Base-by-base conservation (phyloP, 768 basidiomycete genomes). In the Russula ochroleuca region DNA sequence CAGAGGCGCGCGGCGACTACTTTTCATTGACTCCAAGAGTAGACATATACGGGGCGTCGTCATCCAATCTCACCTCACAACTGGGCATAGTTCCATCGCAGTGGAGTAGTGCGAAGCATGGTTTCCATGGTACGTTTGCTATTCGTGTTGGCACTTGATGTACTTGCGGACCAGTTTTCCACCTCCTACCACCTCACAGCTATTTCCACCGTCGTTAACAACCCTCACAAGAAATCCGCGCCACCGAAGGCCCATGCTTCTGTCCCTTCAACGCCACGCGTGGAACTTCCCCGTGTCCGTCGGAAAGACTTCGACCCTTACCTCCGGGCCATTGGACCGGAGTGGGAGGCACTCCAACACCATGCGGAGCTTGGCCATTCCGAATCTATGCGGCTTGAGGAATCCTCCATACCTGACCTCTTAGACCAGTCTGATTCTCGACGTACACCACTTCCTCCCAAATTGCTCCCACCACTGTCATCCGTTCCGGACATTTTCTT, bases 141-240 rank as follows among this genome's bases (percentile, higher is more conserved):
- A n/a, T n/a, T 47, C 21, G 21, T 28, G 38, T 65, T 48, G 28
- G 38, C 8, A 38, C 10, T 6, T 23, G 3, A 11, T 33, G 41
- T 43, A 37, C 55, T 8, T 21, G 25, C 33, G 10, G n/a, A 7
- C 8, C 23, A 37, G 11, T 8, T 13, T 51, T 57, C 40, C 54
- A 68, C 68, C 47, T 50, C 69, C 33, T 50, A 14, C 73, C 68
- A 48, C 54, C 69, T 38, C 52, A 15, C 73, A 97, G 95, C 94
- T 43, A 94, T 97, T 67, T 95, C 94, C 10, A 94, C 92, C 19
- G 91, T 97, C 31, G 82, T 97, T 57, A 94, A 94, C 70, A 94
- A 90, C 70, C 95, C 95, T 0, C 86, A 88, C 70, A 90, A 87
- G 75, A 82, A 80, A 40, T 87, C 89, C 53, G 87, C 89, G 8